Conservation (phyloP, 129 eudicot genomes). For the Chrysanthemum makinoi region DNA sequence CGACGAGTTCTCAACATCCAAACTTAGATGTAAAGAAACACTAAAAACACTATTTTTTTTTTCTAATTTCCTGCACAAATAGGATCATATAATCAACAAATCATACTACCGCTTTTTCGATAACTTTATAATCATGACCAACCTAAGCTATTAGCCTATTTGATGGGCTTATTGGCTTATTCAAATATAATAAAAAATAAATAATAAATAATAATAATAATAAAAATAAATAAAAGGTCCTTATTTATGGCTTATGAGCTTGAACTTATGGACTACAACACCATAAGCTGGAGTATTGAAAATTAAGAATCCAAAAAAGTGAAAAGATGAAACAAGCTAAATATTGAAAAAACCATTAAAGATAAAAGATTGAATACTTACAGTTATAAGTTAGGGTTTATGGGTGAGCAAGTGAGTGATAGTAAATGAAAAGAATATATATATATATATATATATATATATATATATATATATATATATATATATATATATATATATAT, state of each 20-base stretch:
- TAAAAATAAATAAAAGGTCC: no score
- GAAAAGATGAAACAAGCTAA: constrained; percentile 4
- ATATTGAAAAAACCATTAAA: neutral
- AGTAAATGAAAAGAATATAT: constrained; percentile 35
- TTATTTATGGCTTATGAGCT: no score
- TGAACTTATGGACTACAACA: neutral
- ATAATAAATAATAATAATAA: no score
- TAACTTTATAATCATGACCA: neutral
- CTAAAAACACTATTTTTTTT: constrained; percentile 1
- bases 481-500: constrained; percentile 46
- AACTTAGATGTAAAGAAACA: constrained; percentile 45
- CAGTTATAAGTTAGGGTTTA: constrained; percentile 39
- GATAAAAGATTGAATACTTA: constrained; percentile 25
- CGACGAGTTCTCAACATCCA: constrained; percentile 57
- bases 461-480: constrained; percentile 40
- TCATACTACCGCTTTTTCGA: neutral
- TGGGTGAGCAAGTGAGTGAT: constrained; percentile 37
- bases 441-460: constrained; percentile 51
- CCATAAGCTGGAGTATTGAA: neutral
- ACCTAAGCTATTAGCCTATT: neutral
- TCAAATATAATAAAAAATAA: no score
- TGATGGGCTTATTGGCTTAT: no score
- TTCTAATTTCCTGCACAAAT: constrained; percentile 24
- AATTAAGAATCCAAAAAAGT: neutral
- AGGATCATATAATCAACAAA: constrained; percentile 11